Evolutionary conservation across 1,284 basidiomycete species (phyloP).

Genomic region (Earliella scabrosa): DNA sequence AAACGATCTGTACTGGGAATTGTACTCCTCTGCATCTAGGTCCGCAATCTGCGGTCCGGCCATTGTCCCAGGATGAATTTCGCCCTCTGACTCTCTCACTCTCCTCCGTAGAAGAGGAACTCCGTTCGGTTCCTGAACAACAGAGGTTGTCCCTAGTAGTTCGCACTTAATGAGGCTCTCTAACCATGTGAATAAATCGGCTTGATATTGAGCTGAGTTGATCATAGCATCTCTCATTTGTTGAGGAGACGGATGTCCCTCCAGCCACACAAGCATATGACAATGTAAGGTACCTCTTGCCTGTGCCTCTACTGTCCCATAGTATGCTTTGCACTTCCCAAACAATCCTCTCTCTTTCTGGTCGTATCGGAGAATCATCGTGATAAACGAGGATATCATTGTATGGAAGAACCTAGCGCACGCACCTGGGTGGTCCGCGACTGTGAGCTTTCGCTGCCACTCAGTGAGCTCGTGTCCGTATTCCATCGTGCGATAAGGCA

Average conservation of each 20-base stretch:
- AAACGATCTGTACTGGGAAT: neutral
- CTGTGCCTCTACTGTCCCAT: slow-evolving; percentile 23
- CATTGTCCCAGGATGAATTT: neutral
- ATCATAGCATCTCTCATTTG: no score
- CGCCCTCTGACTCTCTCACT: neutral
- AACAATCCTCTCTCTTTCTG: slow-evolving; percentile 4
- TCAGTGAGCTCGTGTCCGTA: neutral
- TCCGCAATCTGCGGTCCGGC: neutral
- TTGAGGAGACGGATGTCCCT: slow-evolving; percentile 6
- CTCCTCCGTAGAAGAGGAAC: no score
- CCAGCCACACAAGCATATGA: slow-evolving; percentile 25
- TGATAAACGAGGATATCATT: slow-evolving; percentile 10
- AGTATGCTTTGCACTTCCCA: slow-evolving; percentile 16
- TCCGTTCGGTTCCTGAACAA: neutral
- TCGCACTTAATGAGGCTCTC: slow-evolving; percentile 14
- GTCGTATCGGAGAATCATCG: slow-evolving; percentile 1
- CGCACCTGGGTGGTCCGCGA: neutral
- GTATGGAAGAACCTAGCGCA: slow-evolving; percentile 11
- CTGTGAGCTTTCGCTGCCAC: neutral
- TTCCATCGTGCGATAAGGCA: neutral
- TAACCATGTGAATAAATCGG: slow-evolving; percentile 3
- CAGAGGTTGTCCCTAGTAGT: neutral
- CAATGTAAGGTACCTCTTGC: slow-evolving; percentile 20
- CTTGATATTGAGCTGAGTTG: neutral
- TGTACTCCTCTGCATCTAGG: neutral